Base-by-base conservation (phyloP, 192 early-diverging fungal genomes). In the Coemansia sp. region DNA sequence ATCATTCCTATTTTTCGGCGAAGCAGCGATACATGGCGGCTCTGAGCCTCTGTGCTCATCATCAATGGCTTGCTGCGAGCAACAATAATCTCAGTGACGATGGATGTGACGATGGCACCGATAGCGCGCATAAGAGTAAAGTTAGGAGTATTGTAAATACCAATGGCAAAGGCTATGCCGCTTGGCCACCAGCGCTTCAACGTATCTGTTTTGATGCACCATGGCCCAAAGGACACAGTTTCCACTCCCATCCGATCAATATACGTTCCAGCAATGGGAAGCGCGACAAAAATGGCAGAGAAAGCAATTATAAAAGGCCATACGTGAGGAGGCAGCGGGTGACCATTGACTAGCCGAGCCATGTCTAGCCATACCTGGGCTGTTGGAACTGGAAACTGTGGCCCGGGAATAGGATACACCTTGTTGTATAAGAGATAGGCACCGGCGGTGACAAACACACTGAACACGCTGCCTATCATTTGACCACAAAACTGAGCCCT, bases 401-500 rank as follows among this genome's bases (percentile, higher is more conserved):
- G 82, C 3, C 91, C 88, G 0, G 91, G 91, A 20, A 93, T 86
- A n/a, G 81, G 75, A 37, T 93, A 93, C 1, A 91, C 85, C 1
- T 78, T 65, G n/a, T 86, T 86, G 81, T 93, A 93, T 17, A 93
- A 65, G 11, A 85, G 76, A 41, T 91, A 93, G 4, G 88, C 90
- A 63, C 88, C 88, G 4, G 88, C 89, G 2, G 90, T 88, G 48
- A 89, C 81, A 63, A 91, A 89, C 0, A 88, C 89, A 51, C 88
- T 89, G 51, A 90, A 86, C 34, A 93, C 73, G 51, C 91, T 90
- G 3, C 94, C 94, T 36, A 94, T 85, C 72, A 93, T 74, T 68
- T 95, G 94, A 7, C 89, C 94, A 63, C 86, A 85, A 81, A 95
- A 95, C 76, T 95, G 94, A 0, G 94, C 89, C 52, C 89, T 87